Conservation (phyloP, 2,329 filamentous ascomycete genomes). For the Nakataea oryzae region DNA sequence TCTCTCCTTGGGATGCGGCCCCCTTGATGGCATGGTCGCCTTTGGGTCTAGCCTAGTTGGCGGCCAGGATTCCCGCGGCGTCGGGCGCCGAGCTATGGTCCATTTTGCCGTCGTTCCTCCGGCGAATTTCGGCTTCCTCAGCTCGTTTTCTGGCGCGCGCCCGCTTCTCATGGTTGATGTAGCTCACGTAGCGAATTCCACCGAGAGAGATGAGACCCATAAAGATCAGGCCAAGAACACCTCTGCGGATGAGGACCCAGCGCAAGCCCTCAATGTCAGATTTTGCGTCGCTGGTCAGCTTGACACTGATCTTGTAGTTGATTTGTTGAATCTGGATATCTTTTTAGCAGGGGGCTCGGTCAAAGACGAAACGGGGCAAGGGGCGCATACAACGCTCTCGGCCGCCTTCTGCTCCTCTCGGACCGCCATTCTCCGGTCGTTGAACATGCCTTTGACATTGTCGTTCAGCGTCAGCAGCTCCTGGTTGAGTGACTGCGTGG, state of each 20-base stretch:
- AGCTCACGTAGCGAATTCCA: conserved; percentile 50
- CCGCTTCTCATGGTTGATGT: conserved; percentile 38
- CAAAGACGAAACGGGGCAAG: background rate
- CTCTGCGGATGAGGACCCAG: conserved; percentile 66
- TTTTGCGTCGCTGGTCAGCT: conserved; percentile 80
- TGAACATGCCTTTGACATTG: conserved; percentile 89
- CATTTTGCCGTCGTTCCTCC: conserved; percentile 27
- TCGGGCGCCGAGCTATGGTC: conserved; percentile 37
- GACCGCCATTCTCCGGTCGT: conserved; percentile 89
- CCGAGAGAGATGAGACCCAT: conserved; percentile 52
- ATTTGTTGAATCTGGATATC: conserved; percentile 70
- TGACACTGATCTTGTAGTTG: conserved; percentile 91
- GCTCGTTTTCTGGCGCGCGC: conserved; percentile 21
- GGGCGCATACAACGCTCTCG: conserved; percentile 60
- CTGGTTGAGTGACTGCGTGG: conserved; percentile 75
- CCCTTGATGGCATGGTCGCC: no score
- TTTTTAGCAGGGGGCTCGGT: background rate
- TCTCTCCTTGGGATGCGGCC: no score
- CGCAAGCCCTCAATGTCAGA: conserved; percentile 85
- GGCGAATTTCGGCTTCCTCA: conserved; percentile 30
- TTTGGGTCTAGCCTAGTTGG: conserved; percentile 28
- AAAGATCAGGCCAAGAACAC: conserved; percentile 54
- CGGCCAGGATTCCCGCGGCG: conserved; percentile 46
- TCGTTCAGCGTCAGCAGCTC: conserved; percentile 76
- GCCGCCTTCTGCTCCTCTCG: conserved; percentile 76